phyloP scores from a whole-genome alignment of 768 basidiomycete species.

The Suillus subalutaceus region DNA sequence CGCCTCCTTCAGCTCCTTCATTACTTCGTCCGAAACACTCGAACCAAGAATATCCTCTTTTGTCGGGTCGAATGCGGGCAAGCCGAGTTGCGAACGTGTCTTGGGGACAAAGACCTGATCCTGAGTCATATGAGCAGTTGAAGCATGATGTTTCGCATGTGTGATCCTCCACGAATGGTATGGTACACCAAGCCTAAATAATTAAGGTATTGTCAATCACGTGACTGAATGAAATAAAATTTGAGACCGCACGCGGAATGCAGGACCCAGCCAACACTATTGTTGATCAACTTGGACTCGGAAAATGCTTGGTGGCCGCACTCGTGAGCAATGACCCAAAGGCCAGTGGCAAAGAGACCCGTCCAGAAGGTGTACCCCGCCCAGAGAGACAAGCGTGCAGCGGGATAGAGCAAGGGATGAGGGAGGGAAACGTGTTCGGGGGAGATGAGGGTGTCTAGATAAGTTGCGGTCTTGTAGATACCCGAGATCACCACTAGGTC shows the following conservation, averaged over 20 bases:
- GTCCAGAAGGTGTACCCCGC: slow-evolving; percentile 78
- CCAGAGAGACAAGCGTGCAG: slow-evolving; percentile 72
- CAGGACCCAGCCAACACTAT: slow-evolving; percentile 88
- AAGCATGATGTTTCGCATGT: slow-evolving; percentile 95
- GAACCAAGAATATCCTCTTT: slow-evolving; percentile 67
- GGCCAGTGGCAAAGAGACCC: slow-evolving; percentile 87
- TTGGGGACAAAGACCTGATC: slow-evolving; percentile 96
- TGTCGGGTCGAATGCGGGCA: slow-evolving; percentile 69
- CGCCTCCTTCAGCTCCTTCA: slow-evolving; percentile 79
- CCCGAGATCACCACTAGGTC: slow-evolving; percentile 71
- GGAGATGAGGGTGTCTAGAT: slow-evolving; percentile 64
- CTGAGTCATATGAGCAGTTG: slow-evolving; percentile 89
- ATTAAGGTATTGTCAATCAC: slow-evolving; percentile 36
- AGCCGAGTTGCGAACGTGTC: slow-evolving; percentile 74
- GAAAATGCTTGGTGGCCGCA: slow-evolving; percentile 98
- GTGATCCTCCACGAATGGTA: slow-evolving; percentile 97
- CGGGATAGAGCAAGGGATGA: slow-evolving; percentile 61
- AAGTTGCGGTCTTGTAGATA: slow-evolving; percentile 68
- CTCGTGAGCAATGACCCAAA: slow-evolving; percentile 95
- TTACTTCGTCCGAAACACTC: slow-evolving; percentile 65
- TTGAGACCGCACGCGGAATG: slow-evolving; percentile 74
- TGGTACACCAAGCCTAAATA: slow-evolving; percentile 77
- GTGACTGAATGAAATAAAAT: slow-evolving; percentile 19
- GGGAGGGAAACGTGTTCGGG: slow-evolving; percentile 58
- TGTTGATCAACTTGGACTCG: slow-evolving; percentile 88